These are phyloP conservation scores for Citrus hindsii DNA, from an alignment of 345 rosid genomes.

Conservation along the genomic window DNA sequence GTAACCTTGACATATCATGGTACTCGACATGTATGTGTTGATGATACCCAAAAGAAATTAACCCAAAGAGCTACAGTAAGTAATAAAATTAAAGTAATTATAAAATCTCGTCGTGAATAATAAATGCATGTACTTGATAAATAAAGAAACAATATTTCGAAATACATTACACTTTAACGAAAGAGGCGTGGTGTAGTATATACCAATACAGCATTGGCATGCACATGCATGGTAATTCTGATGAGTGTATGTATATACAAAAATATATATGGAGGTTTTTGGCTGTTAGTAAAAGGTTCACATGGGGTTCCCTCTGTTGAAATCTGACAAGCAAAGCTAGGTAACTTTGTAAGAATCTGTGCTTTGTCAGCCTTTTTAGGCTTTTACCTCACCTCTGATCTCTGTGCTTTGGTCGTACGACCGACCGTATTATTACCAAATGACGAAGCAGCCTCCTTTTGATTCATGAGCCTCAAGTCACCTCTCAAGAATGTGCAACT, in stretches of 20 bases:
- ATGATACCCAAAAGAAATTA: too few species aligned
- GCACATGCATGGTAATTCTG: neutral
- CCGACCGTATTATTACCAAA: conserved; percentile 46
- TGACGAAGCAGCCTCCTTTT: conserved; percentile 22
- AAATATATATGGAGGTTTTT: neutral
- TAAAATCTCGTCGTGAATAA: too few species aligned
- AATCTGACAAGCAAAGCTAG: conserved; percentile 14
- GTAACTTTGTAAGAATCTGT: conserved; percentile 39
- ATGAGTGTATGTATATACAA: neutral
- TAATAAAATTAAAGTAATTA: too few species aligned
- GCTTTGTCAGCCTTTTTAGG: conserved; percentile 20
- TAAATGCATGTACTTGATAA: too few species aligned
- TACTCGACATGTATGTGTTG: too few species aligned
- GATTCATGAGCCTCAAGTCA: neutral
- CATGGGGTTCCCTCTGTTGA: conserved; percentile 3
- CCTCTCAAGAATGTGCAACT: neutral
- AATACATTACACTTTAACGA: too few species aligned
- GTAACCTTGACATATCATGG: too few species aligned
- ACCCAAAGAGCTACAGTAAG: too few species aligned
- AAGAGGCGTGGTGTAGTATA: too few species aligned
- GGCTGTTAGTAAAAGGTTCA: conserved; percentile 11
- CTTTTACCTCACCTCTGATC: neutral
- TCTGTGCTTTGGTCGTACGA: conserved; percentile 23
- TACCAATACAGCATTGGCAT: neutral
- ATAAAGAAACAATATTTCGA: too few species aligned